These are phyloP conservation scores for Populus deltoides DNA, from an alignment of 345 rosid genomes.

Conservation along the genomic window DNA sequence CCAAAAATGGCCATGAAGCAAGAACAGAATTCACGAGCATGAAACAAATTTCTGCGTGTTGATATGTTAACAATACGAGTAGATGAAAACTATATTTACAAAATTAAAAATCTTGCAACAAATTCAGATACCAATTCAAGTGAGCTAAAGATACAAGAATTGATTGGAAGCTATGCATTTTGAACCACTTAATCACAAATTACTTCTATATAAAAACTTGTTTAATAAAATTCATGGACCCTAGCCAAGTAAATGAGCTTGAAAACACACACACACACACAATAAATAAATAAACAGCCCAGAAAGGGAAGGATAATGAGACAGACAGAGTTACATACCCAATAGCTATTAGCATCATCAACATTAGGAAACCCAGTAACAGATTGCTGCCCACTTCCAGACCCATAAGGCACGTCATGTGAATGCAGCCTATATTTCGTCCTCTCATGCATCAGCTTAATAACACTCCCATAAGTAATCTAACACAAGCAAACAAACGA, in stretches of 20 bases:
- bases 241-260: neutral
- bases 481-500: constrained; percentile 13
- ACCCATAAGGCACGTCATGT: constrained; percentile 97
- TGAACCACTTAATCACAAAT: neutral
- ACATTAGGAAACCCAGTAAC: constrained; percentile 85
- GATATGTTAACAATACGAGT: neutral
- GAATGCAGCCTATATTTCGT: constrained; percentile 84
- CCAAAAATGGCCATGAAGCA: neutral
- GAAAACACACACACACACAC: neutral
- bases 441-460: constrained; percentile 92
- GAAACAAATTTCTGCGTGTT: neutral
- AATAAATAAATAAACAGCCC: neutral
- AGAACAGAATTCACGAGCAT: neutral
- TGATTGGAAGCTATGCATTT: neutral
- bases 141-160: neutral
- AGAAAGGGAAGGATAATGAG: neutral
- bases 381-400: constrained; percentile 99
- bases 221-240: neutral
- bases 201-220: neutral
- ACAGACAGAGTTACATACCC: constrained; percentile 63
- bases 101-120: neutral
- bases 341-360: constrained; percentile 92
- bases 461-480: constrained; percentile 82
- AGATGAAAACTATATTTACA: neutral
- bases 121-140: neutral